phyloP scores from a whole-genome alignment of 345 rosid genomes.

The Eucalyptus regnans region DNA sequence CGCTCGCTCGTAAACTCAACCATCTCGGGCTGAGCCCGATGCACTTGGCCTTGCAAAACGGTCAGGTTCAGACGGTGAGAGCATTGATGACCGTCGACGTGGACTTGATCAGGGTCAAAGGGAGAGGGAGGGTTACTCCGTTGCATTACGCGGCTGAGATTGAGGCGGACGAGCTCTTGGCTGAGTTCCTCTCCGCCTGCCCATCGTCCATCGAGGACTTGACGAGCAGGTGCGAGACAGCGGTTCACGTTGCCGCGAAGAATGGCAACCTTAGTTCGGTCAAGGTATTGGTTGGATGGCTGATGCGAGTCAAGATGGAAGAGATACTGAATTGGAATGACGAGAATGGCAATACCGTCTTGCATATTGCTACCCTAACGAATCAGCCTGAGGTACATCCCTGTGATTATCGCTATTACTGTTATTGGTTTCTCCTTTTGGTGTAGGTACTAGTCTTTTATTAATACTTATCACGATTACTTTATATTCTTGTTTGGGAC shows the following conservation, averaged over 20 bases:
- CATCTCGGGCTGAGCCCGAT: background rate
- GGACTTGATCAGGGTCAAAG: background rate
- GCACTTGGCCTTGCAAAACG: constrained; percentile 1
- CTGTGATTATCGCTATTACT: background rate
- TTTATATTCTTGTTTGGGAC: background rate
- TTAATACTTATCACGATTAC: background rate
- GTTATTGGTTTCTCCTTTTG: background rate
- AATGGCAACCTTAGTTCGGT: background rate
- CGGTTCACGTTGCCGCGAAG: constrained; percentile 2
- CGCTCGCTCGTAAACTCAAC: constrained; percentile 2
- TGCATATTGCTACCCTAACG: background rate
- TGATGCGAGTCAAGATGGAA: background rate
- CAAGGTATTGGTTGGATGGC: background rate
- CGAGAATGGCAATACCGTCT: background rate
- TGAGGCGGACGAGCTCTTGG: background rate
- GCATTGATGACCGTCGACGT: background rate
- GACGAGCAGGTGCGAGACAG: constrained; percentile 2
- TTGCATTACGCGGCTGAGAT: background rate
- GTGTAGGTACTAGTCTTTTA: background rate
- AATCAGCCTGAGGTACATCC: background rate
- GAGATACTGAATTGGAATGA: background rate
- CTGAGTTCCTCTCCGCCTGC: background rate
- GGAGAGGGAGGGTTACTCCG: constrained; percentile 3
- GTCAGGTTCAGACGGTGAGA: background rate
- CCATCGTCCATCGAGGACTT: constrained; percentile 5